Evolutionary conservation across 306 rosid species (phyloP), one percentile per base, ranked within the genome.

Genomic region (Vigna trinervia): DNA sequence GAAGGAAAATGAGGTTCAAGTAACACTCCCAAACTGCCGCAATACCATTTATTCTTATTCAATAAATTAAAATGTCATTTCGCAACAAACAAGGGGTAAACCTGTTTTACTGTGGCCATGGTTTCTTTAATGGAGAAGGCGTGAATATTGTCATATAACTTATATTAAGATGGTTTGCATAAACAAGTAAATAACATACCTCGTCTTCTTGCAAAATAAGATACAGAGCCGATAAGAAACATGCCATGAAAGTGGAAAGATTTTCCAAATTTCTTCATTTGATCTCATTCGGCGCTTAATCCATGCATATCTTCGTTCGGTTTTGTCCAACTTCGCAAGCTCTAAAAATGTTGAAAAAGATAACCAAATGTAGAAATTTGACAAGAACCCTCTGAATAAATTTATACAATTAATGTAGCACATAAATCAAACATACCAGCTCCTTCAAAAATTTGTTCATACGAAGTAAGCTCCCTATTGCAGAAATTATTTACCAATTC

Each of bases 291-390:
- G 93, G 59, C 99, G 93, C 83, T 95, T 95, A 82, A 95, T 95
- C 98, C 99, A 95, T 62, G 99, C 99, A 92, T 95, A 95, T 89
- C 97, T 87, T 83, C 98, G 84, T 74, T 95, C 99, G 14, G 98
- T 90, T 85, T 95, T 95, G 79, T 95, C 99, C 93, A 95, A 83
- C 88, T 92, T 95, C 9, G 99, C 98, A 73, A 95, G 85, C 81
- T 92, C 99, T 95, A 80, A 66, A 68, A 66, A 81, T 67, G 47
- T 51, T 0, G 69, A 69, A 51, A 71, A 64, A 63, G 3, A 68
- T 51, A 75, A 23, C 80, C 75, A 76, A 77, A 81, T 50, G 61
- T 53, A 68, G 58, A 51, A 78, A 52, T 52, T 68, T 60, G 56
- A 62, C 34, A 63, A 52, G 19, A 78, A 66, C 63, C 69, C 38